These are phyloP conservation scores for Pseudonectria foliicola DNA, from an alignment of 2,329 filamentous ascomycete species.

Conservation along the genomic window DNA sequence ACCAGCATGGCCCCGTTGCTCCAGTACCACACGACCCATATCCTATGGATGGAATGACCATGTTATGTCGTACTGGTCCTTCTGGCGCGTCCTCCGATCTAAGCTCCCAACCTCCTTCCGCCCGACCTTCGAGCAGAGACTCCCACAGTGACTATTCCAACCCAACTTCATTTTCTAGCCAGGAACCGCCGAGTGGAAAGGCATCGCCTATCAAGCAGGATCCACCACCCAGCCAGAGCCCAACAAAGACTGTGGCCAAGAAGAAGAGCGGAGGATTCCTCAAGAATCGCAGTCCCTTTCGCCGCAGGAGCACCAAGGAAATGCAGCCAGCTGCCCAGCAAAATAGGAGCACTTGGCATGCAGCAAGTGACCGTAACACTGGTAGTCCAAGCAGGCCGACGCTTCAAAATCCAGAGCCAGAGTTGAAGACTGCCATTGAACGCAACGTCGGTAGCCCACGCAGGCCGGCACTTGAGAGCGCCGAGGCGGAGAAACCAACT, in stretches of 20 bases:
- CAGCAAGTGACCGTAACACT: constrained; percentile 22
- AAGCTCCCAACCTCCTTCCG: constrained; percentile 45
- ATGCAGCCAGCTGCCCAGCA: constrained; percentile 31
- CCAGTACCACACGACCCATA: constrained; percentile 86
- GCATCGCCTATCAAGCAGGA: constrained; percentile 66
- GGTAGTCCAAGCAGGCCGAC: constrained; percentile 32
- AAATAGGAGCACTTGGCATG: constrained; percentile 56
- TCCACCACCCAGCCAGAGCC: constrained; percentile 38
- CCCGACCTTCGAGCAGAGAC: constrained; percentile 74
- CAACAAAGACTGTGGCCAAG: constrained; percentile 61
- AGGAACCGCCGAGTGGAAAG: constrained; percentile 69
- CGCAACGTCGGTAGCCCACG: no score
- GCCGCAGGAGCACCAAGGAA: constrained; percentile 83
- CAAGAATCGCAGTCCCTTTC: constrained; percentile 85
- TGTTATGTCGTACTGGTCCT: constrained; percentile 78
- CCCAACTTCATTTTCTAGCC: constrained; percentile 80
- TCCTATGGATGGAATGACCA: constrained; percentile 92
- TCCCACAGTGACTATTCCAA: constrained; percentile 88
- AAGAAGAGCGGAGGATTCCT: constrained; percentile 83
- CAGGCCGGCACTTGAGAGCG: no score
- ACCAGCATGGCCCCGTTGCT: constrained; percentile 55
- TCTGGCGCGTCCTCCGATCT: constrained; percentile 57
- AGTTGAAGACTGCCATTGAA: constrained; percentile 32
- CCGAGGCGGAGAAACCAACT: no score
- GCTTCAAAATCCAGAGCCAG: constrained; percentile 30